phyloP scores from a whole-genome alignment of 352 stramenopile genomes.

The Achlya hypogyna region DNA sequence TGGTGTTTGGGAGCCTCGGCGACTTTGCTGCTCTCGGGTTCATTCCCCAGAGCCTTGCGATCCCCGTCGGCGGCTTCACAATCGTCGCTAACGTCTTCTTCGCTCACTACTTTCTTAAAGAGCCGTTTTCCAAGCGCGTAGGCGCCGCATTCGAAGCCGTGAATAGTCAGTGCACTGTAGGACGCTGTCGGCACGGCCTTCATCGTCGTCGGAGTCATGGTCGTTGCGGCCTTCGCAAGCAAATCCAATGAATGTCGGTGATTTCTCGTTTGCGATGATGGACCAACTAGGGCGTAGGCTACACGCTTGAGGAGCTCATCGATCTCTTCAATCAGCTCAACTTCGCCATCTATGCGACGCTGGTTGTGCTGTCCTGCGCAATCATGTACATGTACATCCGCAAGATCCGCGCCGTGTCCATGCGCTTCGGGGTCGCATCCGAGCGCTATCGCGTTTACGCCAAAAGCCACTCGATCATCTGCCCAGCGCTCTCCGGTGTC shows the following conservation, averaged over 20 bases:
- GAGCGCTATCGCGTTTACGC: conserved; percentile 43
- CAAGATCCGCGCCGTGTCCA: conserved; percentile 38
- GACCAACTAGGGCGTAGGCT: conserved; percentile 20
- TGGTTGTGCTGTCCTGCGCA: conserved; percentile 35
- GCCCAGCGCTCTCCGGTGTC: conserved; percentile 58
- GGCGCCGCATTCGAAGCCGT: background rate
- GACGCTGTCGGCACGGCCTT: conserved; percentile 59
- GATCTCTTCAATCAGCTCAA: conserved; percentile 47
- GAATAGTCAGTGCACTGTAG: conserved; percentile 10
- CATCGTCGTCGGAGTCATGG: conserved; percentile 60
- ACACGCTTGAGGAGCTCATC: conserved; percentile 65
- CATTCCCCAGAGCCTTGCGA: conserved; percentile 68
- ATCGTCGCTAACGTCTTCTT: conserved; percentile 83
- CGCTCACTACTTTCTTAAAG: conserved; percentile 65
- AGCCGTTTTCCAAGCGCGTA: conserved; percentile 47
- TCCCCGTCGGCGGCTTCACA: conserved; percentile 62
- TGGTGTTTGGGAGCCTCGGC: conserved; percentile 55
- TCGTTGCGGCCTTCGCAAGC: conserved; percentile 70
- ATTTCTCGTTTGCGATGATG: background rate
- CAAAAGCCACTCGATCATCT: conserved; percentile 57
- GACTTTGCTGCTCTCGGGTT: conserved; percentile 77
- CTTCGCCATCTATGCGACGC: conserved; percentile 58
- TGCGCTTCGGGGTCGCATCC: conserved; percentile 33
- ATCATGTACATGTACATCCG: conserved; percentile 32
- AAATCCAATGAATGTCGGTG: conserved; percentile 44